A percentile compares a stretch with the other conserved stretches of the same genome.
Conservation (phyloP, 1,284 basidiomycete species). For the Ceratobasidium sp. region DNA sequence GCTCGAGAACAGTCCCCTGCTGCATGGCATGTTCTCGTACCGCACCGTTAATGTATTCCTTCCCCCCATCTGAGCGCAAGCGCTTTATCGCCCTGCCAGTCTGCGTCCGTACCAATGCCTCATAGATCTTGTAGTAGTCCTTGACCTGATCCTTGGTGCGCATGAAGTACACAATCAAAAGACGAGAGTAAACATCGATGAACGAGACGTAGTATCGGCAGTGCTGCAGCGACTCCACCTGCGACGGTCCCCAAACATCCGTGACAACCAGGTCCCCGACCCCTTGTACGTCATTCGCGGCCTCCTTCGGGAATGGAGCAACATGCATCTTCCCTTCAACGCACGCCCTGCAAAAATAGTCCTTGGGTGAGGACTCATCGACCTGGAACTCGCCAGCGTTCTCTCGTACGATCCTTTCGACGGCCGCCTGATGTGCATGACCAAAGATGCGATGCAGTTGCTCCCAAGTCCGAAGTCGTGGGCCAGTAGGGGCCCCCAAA, state of each 20-base stretch:
- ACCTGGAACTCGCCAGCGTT: background rate
- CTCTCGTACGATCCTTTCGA: background rate
- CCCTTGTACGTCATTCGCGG: background rate
- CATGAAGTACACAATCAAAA: constrained; percentile 42
- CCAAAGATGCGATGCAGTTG: background rate
- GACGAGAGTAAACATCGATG: constrained; percentile 17
- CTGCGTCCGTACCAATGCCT: constrained; percentile 37
- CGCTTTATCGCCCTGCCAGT: background rate
- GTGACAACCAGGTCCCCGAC: constrained; percentile 44
- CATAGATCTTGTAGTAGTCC: constrained; percentile 48
- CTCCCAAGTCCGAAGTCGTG: background rate
- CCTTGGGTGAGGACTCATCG: background rate
- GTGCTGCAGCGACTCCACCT: background rate
- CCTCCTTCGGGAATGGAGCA: constrained; percentile 6
- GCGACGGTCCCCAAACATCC: background rate
- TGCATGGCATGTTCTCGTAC: background rate
- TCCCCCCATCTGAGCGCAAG: background rate
- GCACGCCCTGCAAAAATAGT: background rate
- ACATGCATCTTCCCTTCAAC: constrained; percentile 32
- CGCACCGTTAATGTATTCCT: background rate
- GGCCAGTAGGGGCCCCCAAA: background rate
- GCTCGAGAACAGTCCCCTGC: constrained; percentile 38
- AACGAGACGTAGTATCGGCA: background rate
- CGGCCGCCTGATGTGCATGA: background rate
- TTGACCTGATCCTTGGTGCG: constrained; percentile 49